Percentiles rank a stretch among this genome's conserved stretches.
Evolutionary conservation across 192 early-diverging fungal species (phyloP).

Genomic region (Backusella morwellensis): DNA sequence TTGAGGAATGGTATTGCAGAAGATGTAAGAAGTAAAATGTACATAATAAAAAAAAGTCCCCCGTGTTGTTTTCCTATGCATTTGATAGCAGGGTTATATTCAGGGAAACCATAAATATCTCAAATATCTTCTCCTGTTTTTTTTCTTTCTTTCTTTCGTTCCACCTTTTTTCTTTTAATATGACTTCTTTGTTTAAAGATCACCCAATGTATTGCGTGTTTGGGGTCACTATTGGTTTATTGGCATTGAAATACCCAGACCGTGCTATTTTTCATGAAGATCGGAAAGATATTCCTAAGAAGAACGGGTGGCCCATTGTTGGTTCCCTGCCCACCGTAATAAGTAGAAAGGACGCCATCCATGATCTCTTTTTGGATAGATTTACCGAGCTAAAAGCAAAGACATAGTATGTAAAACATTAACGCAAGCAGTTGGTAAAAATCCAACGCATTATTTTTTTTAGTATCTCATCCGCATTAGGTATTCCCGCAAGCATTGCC

Average conservation of each 20-base stretch:
- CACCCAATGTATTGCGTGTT: not conserved
- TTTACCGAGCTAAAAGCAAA: slow-evolving; percentile 5
- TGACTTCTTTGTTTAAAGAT: not conserved
- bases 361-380: not conserved
- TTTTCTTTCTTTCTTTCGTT: not conserved
- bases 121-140: not conserved
- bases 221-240: not conserved
- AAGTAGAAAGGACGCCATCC: not conserved
- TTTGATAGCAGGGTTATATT: too few relatives aligned
- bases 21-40: not conserved
- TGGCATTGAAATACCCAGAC: slow-evolving; percentile 23
- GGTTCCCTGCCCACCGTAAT: slow-evolving; percentile 10
- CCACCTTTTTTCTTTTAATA: not conserved
- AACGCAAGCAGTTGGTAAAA: not conserved
- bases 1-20: slow-evolving; percentile 18
- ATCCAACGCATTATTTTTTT: not conserved
- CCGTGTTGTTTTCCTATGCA: not conserved
- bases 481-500: slow-evolving; percentile 9
- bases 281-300: not conserved
- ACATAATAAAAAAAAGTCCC: not conserved
- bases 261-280: slow-evolving; percentile 16
- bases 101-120: not conserved
- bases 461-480: slow-evolving; percentile 8
- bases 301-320: slow-evolving; percentile 17
- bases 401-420: not conserved